Percentiles rank a stretch among this genome's conserved stretches.
phyloP scores from a whole-genome alignment of 345 rosid species.

The Euphorbia tirucalli region DNA sequence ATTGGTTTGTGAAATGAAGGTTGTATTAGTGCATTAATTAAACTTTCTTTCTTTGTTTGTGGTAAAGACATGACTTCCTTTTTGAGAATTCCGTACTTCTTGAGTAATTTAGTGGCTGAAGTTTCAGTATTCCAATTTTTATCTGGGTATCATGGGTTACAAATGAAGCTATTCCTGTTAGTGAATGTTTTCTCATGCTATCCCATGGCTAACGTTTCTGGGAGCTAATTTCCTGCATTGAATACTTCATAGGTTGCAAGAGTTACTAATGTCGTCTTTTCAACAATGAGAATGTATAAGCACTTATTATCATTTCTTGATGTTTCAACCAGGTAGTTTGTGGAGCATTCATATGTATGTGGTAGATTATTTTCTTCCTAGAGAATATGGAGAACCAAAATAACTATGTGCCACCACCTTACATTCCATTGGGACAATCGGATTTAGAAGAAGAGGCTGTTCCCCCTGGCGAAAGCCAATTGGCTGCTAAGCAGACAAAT shows the following conservation, averaged over 20 bases:
- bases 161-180: not conserved
- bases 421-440: slow-evolving; percentile 65
- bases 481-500: slow-evolving; percentile 13
- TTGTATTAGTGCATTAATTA: not conserved
- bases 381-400: slow-evolving; percentile 51
- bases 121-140: too few relatives aligned
- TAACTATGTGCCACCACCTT: slow-evolving; percentile 74
- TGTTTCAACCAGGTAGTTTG: slow-evolving; percentile 12
- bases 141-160: not conserved
- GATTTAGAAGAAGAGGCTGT: slow-evolving; percentile 43
- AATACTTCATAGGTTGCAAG: not conserved
- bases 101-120: too few relatives aligned
- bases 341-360: not conserved
- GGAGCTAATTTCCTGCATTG: not conserved
- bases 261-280: not conserved
- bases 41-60: not conserved
- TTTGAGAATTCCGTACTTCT: too few relatives aligned
- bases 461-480: slow-evolving; percentile 25
- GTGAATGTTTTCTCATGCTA: not conserved
- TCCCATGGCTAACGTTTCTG: not conserved
- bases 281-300: not conserved
- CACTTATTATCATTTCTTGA: not conserved
- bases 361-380: not conserved
- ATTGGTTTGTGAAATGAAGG: too few relatives aligned
- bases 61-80: not conserved